Base-by-base conservation (phyloP, 1,284 basidiomycete species). In the Ganoderma sp. region DNA sequence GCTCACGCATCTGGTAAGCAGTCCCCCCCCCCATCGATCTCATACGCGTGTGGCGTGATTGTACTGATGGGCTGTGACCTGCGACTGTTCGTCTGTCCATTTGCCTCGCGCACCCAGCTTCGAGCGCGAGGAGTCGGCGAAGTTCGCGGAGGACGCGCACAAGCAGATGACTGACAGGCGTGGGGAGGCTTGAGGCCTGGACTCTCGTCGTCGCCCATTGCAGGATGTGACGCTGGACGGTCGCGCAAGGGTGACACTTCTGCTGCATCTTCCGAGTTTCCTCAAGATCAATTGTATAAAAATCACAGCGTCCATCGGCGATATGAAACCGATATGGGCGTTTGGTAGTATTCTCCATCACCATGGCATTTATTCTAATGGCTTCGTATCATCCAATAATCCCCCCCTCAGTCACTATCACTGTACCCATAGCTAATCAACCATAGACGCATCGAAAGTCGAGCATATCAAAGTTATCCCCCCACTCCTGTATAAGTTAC, bases 91-190 rank as follows among this genome's bases (percentile, higher is more conserved):
- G 45, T 32, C 15, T 45, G 48, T 52, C 48, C 15, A 42, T 43
- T 42, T 61, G 15, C 42, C 58, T 72, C 60, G 68, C 76, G 25
- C 75, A 43, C 59, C 25, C 67, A 94, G 92, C 28, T 95, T 96
- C 74, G 88, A 93, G 59, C 83, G 94, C 64, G 81, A 87, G 7
- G 92, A 96, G 76, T 87, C 92, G 0, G 90, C 90, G 69, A 74
- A 85, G 71, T 93, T 88, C 72, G 86, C 92, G n/a, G 63, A 75
- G 61, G 73, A 75, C 61, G 73, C 77, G 39, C 75, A 73, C 32
- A 39, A 39, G 12, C 65, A 72, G 56, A 34, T 71, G 41, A 17
- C 73, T n/a, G 66, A 74, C 19, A 60, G 39, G 58, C 58, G 41
- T 43, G 58, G 41, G 25, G 58, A 60, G 58, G 39, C n/a, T 12